A percentile compares a stretch with the other conserved stretches of the same genome.
Conservation (phyloP, 2,329 filamentous ascomycete genomes). For the Scytalidium lignicola region DNA sequence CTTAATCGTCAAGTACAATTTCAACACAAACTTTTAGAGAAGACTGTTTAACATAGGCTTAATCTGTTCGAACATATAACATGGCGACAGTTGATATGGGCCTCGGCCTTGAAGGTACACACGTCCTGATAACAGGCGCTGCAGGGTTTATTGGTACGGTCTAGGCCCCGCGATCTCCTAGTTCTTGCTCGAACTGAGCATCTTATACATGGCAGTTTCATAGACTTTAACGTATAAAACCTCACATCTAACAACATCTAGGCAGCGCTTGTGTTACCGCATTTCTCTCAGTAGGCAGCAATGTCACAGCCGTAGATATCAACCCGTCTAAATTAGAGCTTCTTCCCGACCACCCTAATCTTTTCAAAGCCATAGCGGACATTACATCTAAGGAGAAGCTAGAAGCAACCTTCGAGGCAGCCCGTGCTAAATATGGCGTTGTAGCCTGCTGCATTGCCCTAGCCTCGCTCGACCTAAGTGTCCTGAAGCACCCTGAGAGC, state of each 20-base stretch:
- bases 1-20: too few species aligned
- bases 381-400: constrained; percentile 30
- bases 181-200: too few species aligned
- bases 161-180: background rate
- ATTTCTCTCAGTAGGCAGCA: constrained; percentile 35
- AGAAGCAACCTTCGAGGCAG: constrained; percentile 21
- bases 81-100: background rate
- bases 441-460: constrained; percentile 37
- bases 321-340: constrained; percentile 9
- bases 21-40: too few species aligned
- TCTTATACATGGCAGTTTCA: too few species aligned
- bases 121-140: constrained; percentile 19
- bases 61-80: too few species aligned
- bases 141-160: constrained; percentile 18
- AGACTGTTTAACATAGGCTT: too few species aligned
- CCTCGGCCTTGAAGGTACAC: constrained; percentile 10
- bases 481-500: constrained; percentile 31
- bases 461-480: constrained; percentile 38
- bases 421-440: constrained; percentile 21
- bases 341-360: constrained; percentile 4
- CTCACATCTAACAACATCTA: background rate
- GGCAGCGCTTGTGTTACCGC: constrained; percentile 12
- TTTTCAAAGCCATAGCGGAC: constrained; percentile 31
- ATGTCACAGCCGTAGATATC: constrained; percentile 34
- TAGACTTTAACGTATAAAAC: too few species aligned